Evolutionary conservation across 495 filamentous ascomycete species (phyloP).

Genomic region (Podospora pseudocomata): DNA sequence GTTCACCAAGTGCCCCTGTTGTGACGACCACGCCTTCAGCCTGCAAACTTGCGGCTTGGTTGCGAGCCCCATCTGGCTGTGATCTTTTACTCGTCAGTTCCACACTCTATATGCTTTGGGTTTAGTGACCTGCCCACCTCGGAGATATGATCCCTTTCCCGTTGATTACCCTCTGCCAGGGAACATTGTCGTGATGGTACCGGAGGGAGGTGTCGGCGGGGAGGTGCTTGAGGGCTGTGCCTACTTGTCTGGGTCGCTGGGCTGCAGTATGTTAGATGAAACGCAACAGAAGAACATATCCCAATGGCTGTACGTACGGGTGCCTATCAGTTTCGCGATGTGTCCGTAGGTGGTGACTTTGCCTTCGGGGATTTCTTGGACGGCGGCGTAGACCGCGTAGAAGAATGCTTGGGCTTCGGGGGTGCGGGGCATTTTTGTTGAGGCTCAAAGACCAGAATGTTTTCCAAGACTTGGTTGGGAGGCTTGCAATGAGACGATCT

Average conservation of each 20-base stretch:
- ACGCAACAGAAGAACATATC: background rate
- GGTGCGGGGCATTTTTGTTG: conserved; percentile 59
- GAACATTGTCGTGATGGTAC: conserved; percentile 74
- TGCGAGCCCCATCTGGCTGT: conserved; percentile 58
- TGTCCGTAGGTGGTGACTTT: conserved; percentile 87
- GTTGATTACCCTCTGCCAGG: conserved; percentile 93
- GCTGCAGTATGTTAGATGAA: conserved; percentile 38
- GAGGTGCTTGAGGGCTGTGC: conserved; percentile 82
- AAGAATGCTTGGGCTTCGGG: conserved; percentile 86
- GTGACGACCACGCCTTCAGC: conserved; percentile 67
- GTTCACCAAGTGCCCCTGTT: conserved; percentile 62
- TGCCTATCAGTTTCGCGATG: conserved; percentile 74
- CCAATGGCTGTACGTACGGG: conserved; percentile 55
- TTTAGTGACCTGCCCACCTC: conserved; percentile 48
- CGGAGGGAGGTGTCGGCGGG: conserved; percentile 37
- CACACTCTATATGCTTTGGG: background rate
- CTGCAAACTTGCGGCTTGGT: conserved; percentile 64
- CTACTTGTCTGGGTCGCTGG: conserved; percentile 75
- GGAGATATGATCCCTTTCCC: conserved; percentile 79
- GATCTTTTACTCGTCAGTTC: conserved; percentile 43
- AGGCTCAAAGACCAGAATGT: background rate
- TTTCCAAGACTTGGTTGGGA: background rate
- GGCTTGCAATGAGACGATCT: background rate
- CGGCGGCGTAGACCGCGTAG: conserved; percentile 73
- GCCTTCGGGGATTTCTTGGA: conserved; percentile 79